Conservation (phyloP, 192 early-diverging fungal genomes). For the Cladochytrium replicatum region DNA sequence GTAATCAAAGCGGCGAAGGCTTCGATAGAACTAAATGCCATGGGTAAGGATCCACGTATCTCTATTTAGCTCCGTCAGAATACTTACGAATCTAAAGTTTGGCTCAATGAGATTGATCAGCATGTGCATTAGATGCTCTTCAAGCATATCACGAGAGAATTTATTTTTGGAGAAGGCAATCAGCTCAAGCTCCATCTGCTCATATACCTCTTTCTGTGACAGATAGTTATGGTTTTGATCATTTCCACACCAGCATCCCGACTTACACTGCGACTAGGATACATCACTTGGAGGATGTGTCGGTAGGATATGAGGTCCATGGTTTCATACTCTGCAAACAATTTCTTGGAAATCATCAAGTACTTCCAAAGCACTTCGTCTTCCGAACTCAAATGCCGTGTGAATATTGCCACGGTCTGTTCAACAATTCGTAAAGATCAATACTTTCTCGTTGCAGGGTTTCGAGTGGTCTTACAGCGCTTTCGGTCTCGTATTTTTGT, state of each 20-base stretch:
- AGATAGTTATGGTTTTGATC: slow-evolving; percentile 2
- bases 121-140: slow-evolving; percentile 42
- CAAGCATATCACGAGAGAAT: slow-evolving; percentile 21
- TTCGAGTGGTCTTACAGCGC: neutral
- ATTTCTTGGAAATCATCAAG: slow-evolving; percentile 21
- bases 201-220: slow-evolving; percentile 33
- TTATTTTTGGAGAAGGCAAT: slow-evolving; percentile 40
- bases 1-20: slow-evolving; percentile 24
- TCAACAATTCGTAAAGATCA: neutral
- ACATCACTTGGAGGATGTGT: slow-evolving; percentile 25
- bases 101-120: slow-evolving; percentile 30
- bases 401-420: slow-evolving; percentile 25
- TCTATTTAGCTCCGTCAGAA: too few relatives aligned
- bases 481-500: neutral
- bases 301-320: slow-evolving; percentile 21
- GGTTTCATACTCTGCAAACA: slow-evolving; percentile 19
- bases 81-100: slow-evolving; percentile 31
- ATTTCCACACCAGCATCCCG: too few relatives aligned
- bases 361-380: slow-evolving; percentile 45
- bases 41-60: too few relatives aligned
- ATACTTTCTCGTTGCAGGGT: neutral
- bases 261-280: slow-evolving; percentile 32
- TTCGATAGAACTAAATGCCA: slow-evolving; percentile 12
- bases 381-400: slow-evolving; percentile 27
- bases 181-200: slow-evolving; percentile 43